A percentile compares a stretch with the other conserved stretches of the same genome.
Evolutionary conservation across 352 stramenopile genomes (phyloP).

Genomic region (Globisporangium paroecandrum): DNA sequence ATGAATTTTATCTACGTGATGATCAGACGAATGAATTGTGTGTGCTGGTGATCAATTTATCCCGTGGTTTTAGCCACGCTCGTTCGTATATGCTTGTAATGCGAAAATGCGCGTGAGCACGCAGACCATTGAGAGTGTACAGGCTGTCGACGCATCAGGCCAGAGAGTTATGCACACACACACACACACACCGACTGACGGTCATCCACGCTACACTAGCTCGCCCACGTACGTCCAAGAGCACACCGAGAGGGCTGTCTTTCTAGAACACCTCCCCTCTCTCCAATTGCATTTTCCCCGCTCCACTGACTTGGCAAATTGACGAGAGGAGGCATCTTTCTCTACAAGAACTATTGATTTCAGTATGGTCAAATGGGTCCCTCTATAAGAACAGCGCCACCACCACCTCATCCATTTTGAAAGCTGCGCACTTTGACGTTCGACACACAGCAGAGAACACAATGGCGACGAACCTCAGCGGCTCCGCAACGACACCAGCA

Average conservation of each 20-base stretch:
- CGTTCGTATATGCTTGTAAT: too few relatives aligned
- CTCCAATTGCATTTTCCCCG: neutral
- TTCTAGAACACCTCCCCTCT: neutral
- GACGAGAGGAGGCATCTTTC: slow-evolving; percentile 20
- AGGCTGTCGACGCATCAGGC: neutral
- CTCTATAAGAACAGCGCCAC: slow-evolving; percentile 1
- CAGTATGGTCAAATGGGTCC: neutral
- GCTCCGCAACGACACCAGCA: slow-evolving; percentile 6
- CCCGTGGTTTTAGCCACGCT: neutral
- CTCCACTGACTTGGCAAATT: neutral
- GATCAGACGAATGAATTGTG: neutral
- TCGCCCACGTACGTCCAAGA: too few relatives aligned
- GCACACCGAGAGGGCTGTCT: too few relatives aligned
- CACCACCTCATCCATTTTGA: slow-evolving; percentile 1
- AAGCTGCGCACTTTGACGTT: slow-evolving; percentile 2
- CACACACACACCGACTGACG: too few relatives aligned
- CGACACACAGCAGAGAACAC: neutral
- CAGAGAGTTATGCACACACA: neutral
- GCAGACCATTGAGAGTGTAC: too few relatives aligned
- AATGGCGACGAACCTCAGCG: slow-evolving; percentile 14
- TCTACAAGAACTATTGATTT: slow-evolving; percentile 24
- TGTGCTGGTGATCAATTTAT: neutral
- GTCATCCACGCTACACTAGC: too few relatives aligned
- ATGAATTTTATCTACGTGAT: slow-evolving; percentile 5
- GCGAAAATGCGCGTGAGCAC: too few relatives aligned